Evolutionary conservation across 2,329 filamentous ascomycete species (phyloP).

Genomic region (Triangularia verruculosa): DNA sequence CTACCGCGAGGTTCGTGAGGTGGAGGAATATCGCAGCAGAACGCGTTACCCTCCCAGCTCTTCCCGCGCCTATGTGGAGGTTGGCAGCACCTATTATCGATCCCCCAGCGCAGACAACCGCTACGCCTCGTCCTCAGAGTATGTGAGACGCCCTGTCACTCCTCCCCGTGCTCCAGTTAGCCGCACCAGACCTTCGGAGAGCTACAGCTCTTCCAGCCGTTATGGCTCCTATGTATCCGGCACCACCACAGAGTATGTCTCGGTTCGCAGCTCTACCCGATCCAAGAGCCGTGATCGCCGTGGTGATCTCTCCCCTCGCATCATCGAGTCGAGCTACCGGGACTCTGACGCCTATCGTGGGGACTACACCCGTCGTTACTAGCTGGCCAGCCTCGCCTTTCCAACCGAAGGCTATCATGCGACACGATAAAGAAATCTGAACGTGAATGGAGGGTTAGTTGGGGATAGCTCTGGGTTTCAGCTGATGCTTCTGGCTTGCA

Average conservation of each 20-base stretch:
- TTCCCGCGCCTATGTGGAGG: background rate
- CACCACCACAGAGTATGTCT: no score
- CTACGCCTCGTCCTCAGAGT: background rate
- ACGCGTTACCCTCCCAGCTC: background rate
- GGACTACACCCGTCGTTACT: background rate
- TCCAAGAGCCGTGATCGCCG: background rate
- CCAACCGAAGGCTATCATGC: background rate
- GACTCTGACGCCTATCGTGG: no score
- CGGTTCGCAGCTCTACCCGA: no score
- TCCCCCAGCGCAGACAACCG: background rate
- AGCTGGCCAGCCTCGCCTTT: background rate
- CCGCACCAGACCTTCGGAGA: background rate
- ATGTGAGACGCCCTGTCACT: background rate
- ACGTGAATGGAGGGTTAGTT: background rate
- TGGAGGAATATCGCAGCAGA: background rate
- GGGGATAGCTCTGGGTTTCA: background rate
- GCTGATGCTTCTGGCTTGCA: background rate
- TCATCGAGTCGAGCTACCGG: background rate
- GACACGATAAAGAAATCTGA: background rate
- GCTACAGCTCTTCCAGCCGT: background rate
- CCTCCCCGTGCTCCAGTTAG: background rate
- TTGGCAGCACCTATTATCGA: background rate
- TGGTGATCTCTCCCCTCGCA: background rate
- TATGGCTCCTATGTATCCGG: background rate
- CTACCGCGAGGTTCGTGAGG: background rate